phyloP scores from a whole-genome alignment of 495 filamentous ascomycete species.

The Cryomyces minteri region DNA sequence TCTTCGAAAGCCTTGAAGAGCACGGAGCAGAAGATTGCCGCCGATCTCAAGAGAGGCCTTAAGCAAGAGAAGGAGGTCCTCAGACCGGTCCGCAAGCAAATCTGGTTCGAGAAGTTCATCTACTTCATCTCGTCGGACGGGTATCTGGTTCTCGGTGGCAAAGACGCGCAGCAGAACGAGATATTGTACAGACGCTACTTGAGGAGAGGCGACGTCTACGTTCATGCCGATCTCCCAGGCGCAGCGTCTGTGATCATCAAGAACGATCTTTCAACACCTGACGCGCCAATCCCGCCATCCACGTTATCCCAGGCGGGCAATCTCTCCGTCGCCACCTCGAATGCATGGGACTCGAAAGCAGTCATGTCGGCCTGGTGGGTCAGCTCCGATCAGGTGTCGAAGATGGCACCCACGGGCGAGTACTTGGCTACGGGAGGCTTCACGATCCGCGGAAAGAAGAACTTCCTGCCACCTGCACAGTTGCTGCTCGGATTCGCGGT shows the following conservation, averaged over 20 bases:
- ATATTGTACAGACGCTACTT: conserved; percentile 72
- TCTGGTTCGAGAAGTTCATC: conserved; percentile 94
- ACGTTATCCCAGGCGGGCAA: conserved; percentile 82
- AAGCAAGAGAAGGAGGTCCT: conserved; percentile 86
- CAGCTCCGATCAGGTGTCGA: conserved; percentile 68
- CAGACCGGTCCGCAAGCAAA: conserved; percentile 57
- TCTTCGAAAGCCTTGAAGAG: conserved; percentile 74
- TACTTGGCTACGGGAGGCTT: conserved; percentile 62
- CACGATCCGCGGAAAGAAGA: conserved; percentile 66
- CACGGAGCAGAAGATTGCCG: conserved; percentile 69
- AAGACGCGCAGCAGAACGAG: conserved; percentile 82
- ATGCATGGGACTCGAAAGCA: conserved; percentile 89
- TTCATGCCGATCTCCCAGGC: conserved; percentile 78
- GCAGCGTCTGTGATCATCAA: conserved; percentile 71
- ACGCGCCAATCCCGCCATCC: conserved; percentile 76
- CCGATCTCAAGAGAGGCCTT: conserved; percentile 67
- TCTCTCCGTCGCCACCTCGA: conserved; percentile 64
- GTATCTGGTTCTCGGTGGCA: conserved; percentile 73
- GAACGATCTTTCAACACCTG: conserved; percentile 52
- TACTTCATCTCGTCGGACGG: conserved; percentile 95
- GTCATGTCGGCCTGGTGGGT: conserved; percentile 95
- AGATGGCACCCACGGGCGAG: conserved; percentile 60
- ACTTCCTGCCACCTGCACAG: conserved; percentile 76
- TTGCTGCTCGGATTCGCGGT: conserved; percentile 74
- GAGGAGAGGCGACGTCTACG: conserved; percentile 75